Evolutionary conservation across 2,329 filamentous ascomycete genomes (phyloP).

Genomic region (Paracoccidioides lutzii): DNA sequence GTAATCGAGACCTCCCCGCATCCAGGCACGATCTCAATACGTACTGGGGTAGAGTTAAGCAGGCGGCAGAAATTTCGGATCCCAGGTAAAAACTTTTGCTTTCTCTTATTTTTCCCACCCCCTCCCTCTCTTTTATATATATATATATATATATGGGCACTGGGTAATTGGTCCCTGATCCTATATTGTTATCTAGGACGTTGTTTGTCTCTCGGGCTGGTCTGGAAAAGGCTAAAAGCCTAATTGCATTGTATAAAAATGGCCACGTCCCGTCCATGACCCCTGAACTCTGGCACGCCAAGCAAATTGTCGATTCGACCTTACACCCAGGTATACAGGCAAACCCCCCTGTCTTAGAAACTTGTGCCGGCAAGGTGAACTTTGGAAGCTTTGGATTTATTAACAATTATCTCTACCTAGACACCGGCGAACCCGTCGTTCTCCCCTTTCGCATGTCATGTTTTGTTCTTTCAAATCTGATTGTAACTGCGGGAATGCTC

Average conservation of each 20-base stretch:
- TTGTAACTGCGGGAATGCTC: slow-evolving; percentile 95
- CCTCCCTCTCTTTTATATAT: background rate
- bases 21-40: slow-evolving; percentile 88
- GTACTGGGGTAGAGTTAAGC: slow-evolving; percentile 88
- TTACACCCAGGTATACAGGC: slow-evolving; percentile 67
- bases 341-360: background rate
- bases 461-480: slow-evolving; percentile 83
- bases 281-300: slow-evolving; percentile 82
- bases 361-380: background rate
- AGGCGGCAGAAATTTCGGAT: slow-evolving; percentile 81
- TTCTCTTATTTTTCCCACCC: slow-evolving; percentile 3
- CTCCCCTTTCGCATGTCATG: slow-evolving; percentile 95
- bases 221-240: slow-evolving; percentile 71
- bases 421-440: slow-evolving; percentile 83
- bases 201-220: slow-evolving; percentile 65
- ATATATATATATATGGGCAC: background rate
- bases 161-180: background rate
- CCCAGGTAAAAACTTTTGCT: slow-evolving; percentile 59
- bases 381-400: background rate
- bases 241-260: slow-evolving; percentile 76
- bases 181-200: slow-evolving; percentile 46
- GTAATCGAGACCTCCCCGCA: slow-evolving; percentile 67
- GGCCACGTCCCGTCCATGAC: slow-evolving; percentile 68
- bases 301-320: slow-evolving; percentile 95
- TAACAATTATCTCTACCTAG: slow-evolving; percentile 34